Base-by-base conservation (phyloP, 2,329 filamentous ascomycete genomes). In the Leptographium galeiforme region DNA sequence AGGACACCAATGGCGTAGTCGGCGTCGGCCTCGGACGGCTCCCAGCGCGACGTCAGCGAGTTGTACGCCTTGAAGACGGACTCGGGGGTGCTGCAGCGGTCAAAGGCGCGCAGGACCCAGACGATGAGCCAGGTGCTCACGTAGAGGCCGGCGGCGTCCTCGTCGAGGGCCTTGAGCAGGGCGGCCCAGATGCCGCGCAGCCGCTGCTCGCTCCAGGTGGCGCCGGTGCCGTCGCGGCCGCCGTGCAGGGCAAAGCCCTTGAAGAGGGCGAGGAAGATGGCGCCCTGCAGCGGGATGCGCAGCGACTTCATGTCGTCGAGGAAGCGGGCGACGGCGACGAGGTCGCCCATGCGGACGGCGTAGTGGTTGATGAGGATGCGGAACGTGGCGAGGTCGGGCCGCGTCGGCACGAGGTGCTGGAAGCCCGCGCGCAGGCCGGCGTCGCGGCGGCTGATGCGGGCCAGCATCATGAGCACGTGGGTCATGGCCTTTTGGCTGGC, bases 231-330 rank as follows among this genome's bases (percentile, higher is more conserved):
- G 1, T 58, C 72, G 30, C 72, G 63, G 32, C 81, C 82, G 12
- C 90, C 91, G 62, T 95, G 84, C 2, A 71, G 66, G 36, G 77
- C 74, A 63, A 97, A 98, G 0, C 87, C 89, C 61, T 88, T 84
- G 68, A 97, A 87, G 4, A 97, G 72, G 8, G 85, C 76, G 40
- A 93, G 72, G 62, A 91, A 96, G 30, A 95, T 78, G 54, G 84
- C 78, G 7, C 85, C 85, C 56, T 91, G 81, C 16, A 91, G 70
- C 0, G 81, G 78, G 4, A 95, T 73, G 4, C 75, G 70, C 59
- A 82, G 82, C 40, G 71, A 69, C 53, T 78, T 79, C 89, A 96
- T 95, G 64, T 97, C 91, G 48, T 81, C 77, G 25, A 98, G 70
- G 46, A 89, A 78, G 49, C 80, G 76, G 12, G 80, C 78, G 13